Percentiles rank a stretch among this genome's conserved stretches.
Evolutionary conservation across 495 filamentous ascomycete genomes (phyloP).

Genomic region (Penicillium canescens): DNA sequence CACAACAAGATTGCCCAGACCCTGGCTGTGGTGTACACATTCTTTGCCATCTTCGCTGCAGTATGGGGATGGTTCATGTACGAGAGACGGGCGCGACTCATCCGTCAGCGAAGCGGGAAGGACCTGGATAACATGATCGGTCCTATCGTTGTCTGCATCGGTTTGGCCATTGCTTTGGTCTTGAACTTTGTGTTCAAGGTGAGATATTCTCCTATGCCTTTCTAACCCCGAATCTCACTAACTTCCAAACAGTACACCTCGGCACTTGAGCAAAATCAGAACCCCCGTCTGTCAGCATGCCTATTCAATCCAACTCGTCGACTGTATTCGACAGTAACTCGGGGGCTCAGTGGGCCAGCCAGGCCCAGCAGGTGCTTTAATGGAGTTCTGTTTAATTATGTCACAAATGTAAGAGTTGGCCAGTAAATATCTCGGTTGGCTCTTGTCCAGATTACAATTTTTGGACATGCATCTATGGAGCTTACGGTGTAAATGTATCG

Average conservation of each 20-base stretch:
- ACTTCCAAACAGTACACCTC: conserved; percentile 29
- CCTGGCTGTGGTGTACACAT: conserved; percentile 78
- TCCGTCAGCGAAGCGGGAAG: conserved; percentile 78
- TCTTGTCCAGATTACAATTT: too few relatives aligned
- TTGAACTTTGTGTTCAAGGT: conserved; percentile 88
- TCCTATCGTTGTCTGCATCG: conserved; percentile 78
- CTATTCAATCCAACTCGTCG: conserved; percentile 16
- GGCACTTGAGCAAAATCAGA: conserved; percentile 28
- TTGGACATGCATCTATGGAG: too few relatives aligned
- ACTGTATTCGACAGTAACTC: conserved; percentile 8
- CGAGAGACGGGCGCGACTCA: conserved; percentile 71
- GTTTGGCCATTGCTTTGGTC: conserved; percentile 73
- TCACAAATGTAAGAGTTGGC: too few relatives aligned
- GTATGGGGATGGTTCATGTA: conserved; percentile 88
- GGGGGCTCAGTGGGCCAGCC: conserved; percentile 15
- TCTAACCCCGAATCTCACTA: conserved; percentile 9
- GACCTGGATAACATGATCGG: conserved; percentile 90
- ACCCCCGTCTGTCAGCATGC: conserved; percentile 9
- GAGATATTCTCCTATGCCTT: conserved; percentile 5
- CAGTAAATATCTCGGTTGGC: too few relatives aligned
- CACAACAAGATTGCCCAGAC: conserved; percentile 67
- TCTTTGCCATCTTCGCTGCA: conserved; percentile 78
- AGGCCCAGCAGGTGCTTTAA: conserved; percentile 25
- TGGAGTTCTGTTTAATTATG: not conserved
- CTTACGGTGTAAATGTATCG: not conserved